Percentiles rank a stretch among this genome's conserved stretches.
phyloP scores from a whole-genome alignment of 2,329 filamentous ascomycete species.

The Rhynchosporium graminicola region DNA sequence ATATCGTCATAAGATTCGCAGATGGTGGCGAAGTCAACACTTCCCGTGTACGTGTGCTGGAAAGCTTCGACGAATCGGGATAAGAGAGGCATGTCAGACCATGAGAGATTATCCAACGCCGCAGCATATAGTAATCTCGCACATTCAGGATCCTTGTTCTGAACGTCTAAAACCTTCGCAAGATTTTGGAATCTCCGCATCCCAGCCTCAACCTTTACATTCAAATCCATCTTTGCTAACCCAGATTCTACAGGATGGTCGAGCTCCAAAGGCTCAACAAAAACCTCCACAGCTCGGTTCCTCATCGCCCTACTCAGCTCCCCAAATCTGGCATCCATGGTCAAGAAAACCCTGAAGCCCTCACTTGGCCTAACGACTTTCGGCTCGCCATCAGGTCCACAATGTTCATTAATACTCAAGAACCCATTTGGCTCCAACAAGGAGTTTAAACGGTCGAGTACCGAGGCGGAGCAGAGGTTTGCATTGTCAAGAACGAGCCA shows the following conservation, averaged over 20 bases:
- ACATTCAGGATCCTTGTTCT: constrained; percentile 9
- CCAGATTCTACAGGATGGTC: neutral
- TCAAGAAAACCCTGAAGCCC: constrained; percentile 89
- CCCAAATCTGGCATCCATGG: constrained; percentile 87
- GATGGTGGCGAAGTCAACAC: constrained; percentile 1
- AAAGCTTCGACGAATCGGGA: constrained; percentile 32
- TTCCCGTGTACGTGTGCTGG: neutral
- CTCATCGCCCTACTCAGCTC: constrained; percentile 96
- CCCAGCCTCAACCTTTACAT: constrained; percentile 31
- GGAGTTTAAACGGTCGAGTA: constrained; percentile 92
- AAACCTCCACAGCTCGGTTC: constrained; percentile 91
- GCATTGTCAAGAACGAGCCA: constrained; percentile 98
- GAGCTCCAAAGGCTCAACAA: constrained; percentile 53
- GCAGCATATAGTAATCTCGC: constrained; percentile 26
- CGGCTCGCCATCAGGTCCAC: constrained; percentile 76
- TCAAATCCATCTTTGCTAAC: neutral
- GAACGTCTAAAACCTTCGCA: constrained; percentile 24
- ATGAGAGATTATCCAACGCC: constrained; percentile 40
- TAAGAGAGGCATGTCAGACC: constrained; percentile 38
- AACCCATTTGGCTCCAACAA: constrained; percentile 87
- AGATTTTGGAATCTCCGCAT: constrained; percentile 38
- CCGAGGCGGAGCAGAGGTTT: constrained; percentile 92
- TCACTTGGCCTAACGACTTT: constrained; percentile 79
- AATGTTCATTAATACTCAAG: constrained; percentile 91
- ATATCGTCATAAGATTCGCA: constrained; percentile 32